Evolutionary conservation across 257 asterid species (phyloP), one percentile per base, ranked within the genome.

Genomic region (Gentiana macrophylla): DNA sequence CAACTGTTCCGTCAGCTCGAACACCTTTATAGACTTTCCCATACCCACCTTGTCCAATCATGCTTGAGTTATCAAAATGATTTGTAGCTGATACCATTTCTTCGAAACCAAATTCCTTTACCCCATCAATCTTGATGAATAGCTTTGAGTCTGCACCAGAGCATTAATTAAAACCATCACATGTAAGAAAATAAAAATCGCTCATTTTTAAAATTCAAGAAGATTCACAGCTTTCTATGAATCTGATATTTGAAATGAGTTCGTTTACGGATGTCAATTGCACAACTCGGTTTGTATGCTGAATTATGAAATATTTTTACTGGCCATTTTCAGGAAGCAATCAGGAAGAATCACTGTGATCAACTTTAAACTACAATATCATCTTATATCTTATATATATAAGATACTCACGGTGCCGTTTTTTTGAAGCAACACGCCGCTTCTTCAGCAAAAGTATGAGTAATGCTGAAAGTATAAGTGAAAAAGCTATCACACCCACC

Each of bases 11-110:
- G 73, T 86, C 82, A 45, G 84, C 76, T 50, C 89, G 84, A 75
- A 77, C 70, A 65, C 99, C 99, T 77, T 77, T 76, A 54, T 88
- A 86, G 53, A 92, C 99, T 65, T 74, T 81, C 13, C 99, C 99
- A 52, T 92, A 92, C 36, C 99, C 99, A 66, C 99, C 99, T 67
- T 82, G 75, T 48, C 99, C 99, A 38, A 88, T 88, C 57, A 77
- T 68, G 24, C 83, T 81, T 10, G 86, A 71, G 81, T 35, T 37
- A 38, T 71, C 48, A 58, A 92, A 92, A 67, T 74, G 67, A 52
- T 72, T 74, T 8, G 99, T 88, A 4, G 97, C 95, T 13, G n/a
- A 58, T 57, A 81, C 78, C 84, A 92, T 47, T 71, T 92, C 97
- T 56, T 70, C 57, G 57, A 61, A 88, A 46, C 70, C 66, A 76